These are phyloP conservation scores for Cylindrotheca fusiformis DNA, from an alignment of 108 stramenopile genomes.

Conservation along the genomic window DNA sequence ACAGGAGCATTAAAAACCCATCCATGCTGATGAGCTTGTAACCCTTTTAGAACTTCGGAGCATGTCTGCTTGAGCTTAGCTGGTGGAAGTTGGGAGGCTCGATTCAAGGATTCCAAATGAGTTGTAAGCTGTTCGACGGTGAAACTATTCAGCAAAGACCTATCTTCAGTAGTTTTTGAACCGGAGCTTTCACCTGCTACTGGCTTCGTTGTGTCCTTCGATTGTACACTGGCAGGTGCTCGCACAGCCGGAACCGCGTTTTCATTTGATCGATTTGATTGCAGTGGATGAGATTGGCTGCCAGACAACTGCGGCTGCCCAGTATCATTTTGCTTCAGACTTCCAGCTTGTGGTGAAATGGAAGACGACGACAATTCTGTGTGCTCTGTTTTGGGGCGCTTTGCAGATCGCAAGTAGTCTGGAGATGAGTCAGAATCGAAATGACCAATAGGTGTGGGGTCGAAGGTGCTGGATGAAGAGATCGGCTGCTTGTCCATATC, in stretches of 20 bases:
- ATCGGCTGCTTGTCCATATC: slow-evolving; percentile 1
- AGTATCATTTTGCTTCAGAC: background rate
- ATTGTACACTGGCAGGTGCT: background rate
- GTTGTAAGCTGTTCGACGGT: slow-evolving; percentile 84
- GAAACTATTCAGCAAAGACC: slow-evolving; percentile 89
- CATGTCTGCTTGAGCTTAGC: slow-evolving; percentile 78
- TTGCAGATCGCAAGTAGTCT: slow-evolving; percentile 1
- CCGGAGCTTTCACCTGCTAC: slow-evolving; percentile 4
- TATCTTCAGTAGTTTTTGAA: slow-evolving; percentile 62
- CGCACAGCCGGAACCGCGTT: background rate
- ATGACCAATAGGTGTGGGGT: background rate
- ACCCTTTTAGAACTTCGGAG: slow-evolving; percentile 77
- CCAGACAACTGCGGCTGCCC: background rate
- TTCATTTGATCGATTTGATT: background rate
- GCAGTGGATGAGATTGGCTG: no score
- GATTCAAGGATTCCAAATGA: slow-evolving; percentile 86
- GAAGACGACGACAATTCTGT: background rate
- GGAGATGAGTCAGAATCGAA: slow-evolving; percentile 5
- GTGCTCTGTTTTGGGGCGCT: slow-evolving; percentile 9
- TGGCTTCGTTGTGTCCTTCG: background rate
- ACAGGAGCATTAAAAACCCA: slow-evolving; percentile 95
- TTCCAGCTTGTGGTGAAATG: background rate
- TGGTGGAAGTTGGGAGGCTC: slow-evolving; percentile 60
- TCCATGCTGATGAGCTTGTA: slow-evolving; percentile 83
- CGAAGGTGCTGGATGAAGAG: background rate